These are phyloP conservation scores for Platanthera guangdongensis DNA, from an alignment of 106 monocot species.

Conservation along the genomic window DNA sequence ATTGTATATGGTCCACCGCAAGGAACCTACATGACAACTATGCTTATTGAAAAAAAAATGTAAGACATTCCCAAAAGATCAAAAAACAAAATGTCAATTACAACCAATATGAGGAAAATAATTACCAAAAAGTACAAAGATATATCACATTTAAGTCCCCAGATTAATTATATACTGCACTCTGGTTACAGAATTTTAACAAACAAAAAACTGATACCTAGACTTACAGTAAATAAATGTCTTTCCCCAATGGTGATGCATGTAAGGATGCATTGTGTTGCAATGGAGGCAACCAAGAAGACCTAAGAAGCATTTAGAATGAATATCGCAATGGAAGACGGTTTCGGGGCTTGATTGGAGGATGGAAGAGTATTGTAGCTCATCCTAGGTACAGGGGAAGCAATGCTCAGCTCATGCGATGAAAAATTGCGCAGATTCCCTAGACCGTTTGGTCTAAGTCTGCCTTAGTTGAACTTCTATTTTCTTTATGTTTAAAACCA, in stretches of 20 bases:
- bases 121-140: background rate
- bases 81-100: background rate
- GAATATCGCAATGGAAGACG: too few species aligned
- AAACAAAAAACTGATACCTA: background rate
- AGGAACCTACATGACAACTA: conserved; percentile 54
- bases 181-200: background rate
- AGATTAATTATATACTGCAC: background rate
- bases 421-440: too few species aligned
- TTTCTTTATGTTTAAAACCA: too few species aligned
- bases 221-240: background rate
- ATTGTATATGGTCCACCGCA: conserved; percentile 54
- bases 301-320: too few species aligned
- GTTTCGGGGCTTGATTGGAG: too few species aligned
- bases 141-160: background rate
- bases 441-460: too few species aligned
- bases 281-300: too few species aligned
- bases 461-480: too few species aligned
- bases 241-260: background rate
- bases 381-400: too few species aligned
- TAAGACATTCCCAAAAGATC: background rate
- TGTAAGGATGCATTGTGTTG: too few species aligned
- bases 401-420: too few species aligned
- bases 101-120: background rate
- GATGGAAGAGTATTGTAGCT: too few species aligned
- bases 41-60: background rate